These are phyloP conservation scores for Haematococcus lacustris DNA, from an alignment of 139 green algal genomes.

Conservation along the genomic window DNA sequence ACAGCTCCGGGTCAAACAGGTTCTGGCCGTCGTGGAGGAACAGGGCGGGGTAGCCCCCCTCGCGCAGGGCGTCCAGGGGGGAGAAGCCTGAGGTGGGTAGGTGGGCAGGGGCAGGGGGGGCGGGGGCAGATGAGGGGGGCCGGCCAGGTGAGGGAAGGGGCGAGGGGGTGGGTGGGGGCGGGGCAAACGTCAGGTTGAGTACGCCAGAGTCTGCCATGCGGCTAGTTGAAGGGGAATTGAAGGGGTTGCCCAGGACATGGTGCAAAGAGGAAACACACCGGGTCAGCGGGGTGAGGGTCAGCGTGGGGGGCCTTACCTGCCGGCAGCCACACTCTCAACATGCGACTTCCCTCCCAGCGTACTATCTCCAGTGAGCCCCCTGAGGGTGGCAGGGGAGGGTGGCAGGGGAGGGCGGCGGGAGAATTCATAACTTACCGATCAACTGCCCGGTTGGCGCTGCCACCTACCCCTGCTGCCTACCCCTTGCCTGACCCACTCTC, in stretches of 20 bases:
- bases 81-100: conserved; percentile 3
- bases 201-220: background rate
- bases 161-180: background rate
- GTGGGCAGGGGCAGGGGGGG: background rate
- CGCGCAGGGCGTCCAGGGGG: background rate
- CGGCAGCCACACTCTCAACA: conserved; percentile 32
- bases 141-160: too few species aligned
- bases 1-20: conserved; percentile 34
- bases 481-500: too few species aligned
- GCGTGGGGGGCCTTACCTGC: conserved; percentile 8
- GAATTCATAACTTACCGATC: too few species aligned
- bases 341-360: conserved; percentile 4
- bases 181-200: background rate
- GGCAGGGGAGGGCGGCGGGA: too few species aligned
- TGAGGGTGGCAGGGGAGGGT: too few species aligned
- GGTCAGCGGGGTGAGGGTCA: background rate
- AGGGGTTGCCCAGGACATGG: background rate
- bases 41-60: conserved; percentile 26
- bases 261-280: background rate
- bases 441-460: too few species aligned
- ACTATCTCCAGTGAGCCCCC: conserved; percentile 20
- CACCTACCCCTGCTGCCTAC: too few species aligned
- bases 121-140: too few species aligned
- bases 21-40: conserved; percentile 57
- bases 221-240: background rate